Evolutionary conservation across 768 basidiomycete genomes (phyloP).

Genomic region (Trametes cubensis): DNA sequence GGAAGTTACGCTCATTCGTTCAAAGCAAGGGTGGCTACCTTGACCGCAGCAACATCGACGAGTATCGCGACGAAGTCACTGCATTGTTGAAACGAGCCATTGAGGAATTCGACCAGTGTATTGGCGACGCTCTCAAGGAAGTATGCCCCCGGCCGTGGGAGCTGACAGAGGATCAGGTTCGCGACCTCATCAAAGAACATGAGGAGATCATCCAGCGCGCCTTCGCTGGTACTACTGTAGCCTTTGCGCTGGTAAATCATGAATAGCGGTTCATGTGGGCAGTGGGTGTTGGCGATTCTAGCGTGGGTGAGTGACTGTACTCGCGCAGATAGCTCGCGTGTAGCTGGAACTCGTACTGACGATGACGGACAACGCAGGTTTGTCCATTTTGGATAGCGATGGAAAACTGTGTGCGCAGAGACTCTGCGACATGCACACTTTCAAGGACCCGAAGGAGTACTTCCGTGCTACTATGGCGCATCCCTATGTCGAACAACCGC

Average conservation of each 20-base stretch:
- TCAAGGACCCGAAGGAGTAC: background rate
- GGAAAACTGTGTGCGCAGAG: background rate
- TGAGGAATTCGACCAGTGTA: slow-evolving; percentile 1
- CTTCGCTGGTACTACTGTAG: slow-evolving; percentile 5
- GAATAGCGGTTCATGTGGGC: slow-evolving; percentile 8
- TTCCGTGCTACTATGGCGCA: background rate
- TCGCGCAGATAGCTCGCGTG: too few species aligned
- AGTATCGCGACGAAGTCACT: background rate
- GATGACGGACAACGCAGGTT: background rate
- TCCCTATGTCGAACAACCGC: background rate
- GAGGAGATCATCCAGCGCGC: slow-evolving; percentile 5
- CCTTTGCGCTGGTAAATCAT: slow-evolving; percentile 9
- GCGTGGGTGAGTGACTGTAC: slow-evolving; percentile 1
- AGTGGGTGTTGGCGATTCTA: slow-evolving; percentile 4
- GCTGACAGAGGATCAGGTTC: background rate
- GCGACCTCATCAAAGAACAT: background rate
- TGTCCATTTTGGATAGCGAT: background rate
- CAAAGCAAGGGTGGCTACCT: background rate
- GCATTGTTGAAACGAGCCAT: background rate
- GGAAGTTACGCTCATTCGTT: background rate
- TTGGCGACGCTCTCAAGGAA: slow-evolving; percentile 1
- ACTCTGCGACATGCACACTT: background rate
- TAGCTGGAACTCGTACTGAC: background rate
- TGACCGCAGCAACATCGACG: background rate
- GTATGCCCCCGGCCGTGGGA: background rate